Evolutionary conservation across 1,139 yeast species (phyloP), one percentile per base, ranked within the genome.

Genomic region (Pneumocystis sp.): DNA sequence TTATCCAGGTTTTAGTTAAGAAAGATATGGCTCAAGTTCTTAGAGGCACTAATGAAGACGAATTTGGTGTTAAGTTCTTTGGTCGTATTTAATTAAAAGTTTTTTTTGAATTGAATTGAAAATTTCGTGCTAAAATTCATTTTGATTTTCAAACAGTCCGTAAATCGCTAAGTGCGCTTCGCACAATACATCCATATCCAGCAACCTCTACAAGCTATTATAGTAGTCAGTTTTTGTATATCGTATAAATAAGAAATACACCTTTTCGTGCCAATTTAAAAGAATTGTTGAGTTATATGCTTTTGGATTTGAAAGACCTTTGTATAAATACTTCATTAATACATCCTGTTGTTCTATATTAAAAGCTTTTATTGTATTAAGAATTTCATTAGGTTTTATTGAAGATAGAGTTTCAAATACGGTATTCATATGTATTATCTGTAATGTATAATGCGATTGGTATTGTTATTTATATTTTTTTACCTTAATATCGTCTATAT

Each of bases 181-280:
- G 84, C 63, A 88, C 87, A 71, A 93, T 86, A 60, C 96, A 88
- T 12, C 96, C 96, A 74, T 87, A 85, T 21, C 97, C 97, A 17
- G 91, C 83, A 61, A 83, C 77, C 69, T 87, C 95, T 59, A 89
- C 85, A 35, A 95, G 83, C 70, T 68, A 40, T 37, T 31, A 29
- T 21, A 31, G 42, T 44, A 34, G 45, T 50, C 25, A 50, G 34
- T 25, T 25, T 50, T 50, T 50, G 31, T 25, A 65, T 17, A 64
- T 34, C 15, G 59, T 21, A 34, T 10, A 1, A 31, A 34, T 19
- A 17, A 7, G 10, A 31, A 61, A 62, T 64, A 31, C 39, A 70
- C 71, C 76, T 89, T 90, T 72, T 93, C 97, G 74, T 87, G 89
- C 98, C 98, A 95, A 57, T 85, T 82, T 72, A 95, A 82, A 71